These are phyloP conservation scores for Syncephalastrum contaminatum DNA, from an alignment of 371 early-diverging fungal genomes.

Conservation along the genomic window DNA sequence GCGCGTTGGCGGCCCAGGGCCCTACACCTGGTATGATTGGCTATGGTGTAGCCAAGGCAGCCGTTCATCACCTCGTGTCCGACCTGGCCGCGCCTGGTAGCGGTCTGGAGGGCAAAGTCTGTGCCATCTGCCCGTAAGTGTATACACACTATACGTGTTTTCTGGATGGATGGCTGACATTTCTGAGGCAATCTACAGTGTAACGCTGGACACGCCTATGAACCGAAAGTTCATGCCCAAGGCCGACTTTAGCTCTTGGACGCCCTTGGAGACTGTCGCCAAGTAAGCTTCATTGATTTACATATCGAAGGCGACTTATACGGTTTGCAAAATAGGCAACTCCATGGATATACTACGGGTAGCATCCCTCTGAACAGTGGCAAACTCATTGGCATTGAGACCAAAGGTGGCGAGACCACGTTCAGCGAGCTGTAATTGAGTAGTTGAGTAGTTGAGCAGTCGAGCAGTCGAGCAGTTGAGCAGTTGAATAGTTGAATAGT, in stretches of 20 bases:
- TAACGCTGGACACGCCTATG: constrained; percentile 91
- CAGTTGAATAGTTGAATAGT: constrained; percentile 3
- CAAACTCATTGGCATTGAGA: constrained; percentile 52
- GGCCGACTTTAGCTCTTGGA: constrained; percentile 89
- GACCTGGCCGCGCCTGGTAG: constrained; percentile 71
- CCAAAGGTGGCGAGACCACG: constrained; percentile 49
- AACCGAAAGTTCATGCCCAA: constrained; percentile 89
- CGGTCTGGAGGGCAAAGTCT: constrained; percentile 72
- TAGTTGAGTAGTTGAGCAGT: too few species aligned
- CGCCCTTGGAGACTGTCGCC: constrained; percentile 77
- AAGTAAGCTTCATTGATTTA: constrained; percentile 45
- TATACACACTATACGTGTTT: neutral
- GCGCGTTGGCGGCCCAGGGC: constrained; percentile 67
- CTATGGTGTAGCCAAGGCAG: constrained; percentile 95
- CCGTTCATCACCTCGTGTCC: constrained; percentile 88
- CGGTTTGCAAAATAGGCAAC: constrained; percentile 31
- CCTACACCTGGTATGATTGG: constrained; percentile 88
- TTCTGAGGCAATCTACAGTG: constrained; percentile 27
- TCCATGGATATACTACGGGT: constrained; percentile 53
- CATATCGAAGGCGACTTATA: neutral
- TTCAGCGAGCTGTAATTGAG: constrained; percentile 37
- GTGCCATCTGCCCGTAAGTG: constrained; percentile 81
- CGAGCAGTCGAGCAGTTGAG: neutral
- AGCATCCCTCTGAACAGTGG: constrained; percentile 48
- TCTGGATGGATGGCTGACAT: neutral